These are phyloP conservation scores for Priceomyces castillae DNA, from an alignment of 805 yeast species.

Conservation along the genomic window DNA sequence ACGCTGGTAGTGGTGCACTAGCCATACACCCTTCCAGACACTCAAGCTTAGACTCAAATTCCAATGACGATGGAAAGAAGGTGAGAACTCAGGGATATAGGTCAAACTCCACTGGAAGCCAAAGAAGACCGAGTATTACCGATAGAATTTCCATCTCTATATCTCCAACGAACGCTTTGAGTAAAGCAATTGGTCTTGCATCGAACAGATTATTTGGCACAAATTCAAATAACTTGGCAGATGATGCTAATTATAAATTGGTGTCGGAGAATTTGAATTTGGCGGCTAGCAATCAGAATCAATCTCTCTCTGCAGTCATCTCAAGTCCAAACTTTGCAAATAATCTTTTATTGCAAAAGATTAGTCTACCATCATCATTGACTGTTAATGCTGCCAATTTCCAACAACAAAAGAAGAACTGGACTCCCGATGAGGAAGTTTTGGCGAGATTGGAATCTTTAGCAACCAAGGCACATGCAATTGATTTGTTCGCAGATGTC, in stretches of 20 bases:
- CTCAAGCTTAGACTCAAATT: constrained; percentile 24
- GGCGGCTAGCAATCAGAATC: constrained; percentile 1
- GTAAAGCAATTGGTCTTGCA: constrained; percentile 84
- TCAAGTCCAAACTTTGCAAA: constrained; percentile 34
- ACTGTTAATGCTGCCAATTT: constrained; percentile 15
- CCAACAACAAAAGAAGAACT: constrained; percentile 10
- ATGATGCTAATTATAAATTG: constrained; percentile 10
- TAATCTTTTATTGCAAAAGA: constrained; percentile 32
- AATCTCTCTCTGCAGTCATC: constrained; percentile 18
- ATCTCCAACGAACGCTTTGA: constrained; percentile 83
- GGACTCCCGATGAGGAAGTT: constrained; percentile 34
- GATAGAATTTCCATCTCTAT: constrained; percentile 67
- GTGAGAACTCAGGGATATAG: constrained; percentile 39
- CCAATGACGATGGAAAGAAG: constrained; percentile 16
- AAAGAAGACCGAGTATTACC: constrained; percentile 59
- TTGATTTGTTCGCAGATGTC: constrained; percentile 84
- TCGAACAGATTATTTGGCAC: constrained; percentile 80
- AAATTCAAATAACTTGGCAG: constrained; percentile 9
- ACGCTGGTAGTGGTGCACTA: constrained; percentile 52
- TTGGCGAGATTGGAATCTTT: constrained; percentile 59
- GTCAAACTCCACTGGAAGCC: constrained; percentile 47
- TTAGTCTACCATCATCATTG: constrained; percentile 27
- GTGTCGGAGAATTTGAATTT: constrained; percentile 3
- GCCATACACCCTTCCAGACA: constrained; percentile 39
- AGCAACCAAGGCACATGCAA: constrained; percentile 89